These are phyloP conservation scores for Paraconiothyrium brasiliense DNA, from an alignment of 2,329 filamentous ascomycete species.

Conservation along the genomic window DNA sequence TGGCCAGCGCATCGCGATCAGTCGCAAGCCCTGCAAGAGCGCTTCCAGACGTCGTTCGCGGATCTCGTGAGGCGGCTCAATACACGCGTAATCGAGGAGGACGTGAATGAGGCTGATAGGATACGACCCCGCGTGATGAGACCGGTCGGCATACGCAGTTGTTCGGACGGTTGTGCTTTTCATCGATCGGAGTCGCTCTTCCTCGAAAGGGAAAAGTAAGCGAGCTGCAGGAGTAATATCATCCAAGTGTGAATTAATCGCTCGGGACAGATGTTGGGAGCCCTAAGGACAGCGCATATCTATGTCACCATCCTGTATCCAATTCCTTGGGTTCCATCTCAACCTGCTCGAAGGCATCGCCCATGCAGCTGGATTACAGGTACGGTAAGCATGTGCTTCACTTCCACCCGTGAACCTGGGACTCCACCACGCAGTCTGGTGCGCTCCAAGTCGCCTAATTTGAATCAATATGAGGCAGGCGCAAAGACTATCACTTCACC, in stretches of 20 bases:
- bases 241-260: neutral
- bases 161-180: neutral
- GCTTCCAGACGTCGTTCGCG: neutral
- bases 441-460: too few relatives aligned
- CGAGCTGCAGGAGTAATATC: neutral
- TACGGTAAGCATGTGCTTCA: too few relatives aligned
- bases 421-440: too few relatives aligned
- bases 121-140: neutral
- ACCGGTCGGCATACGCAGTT: neutral
- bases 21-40: neutral
- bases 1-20: constrained; percentile 8
- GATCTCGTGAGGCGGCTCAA: neutral
- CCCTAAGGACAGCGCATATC: neutral
- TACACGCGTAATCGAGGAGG: neutral
- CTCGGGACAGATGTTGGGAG: neutral
- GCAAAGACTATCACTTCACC: too few relatives aligned
- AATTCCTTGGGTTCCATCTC: too few relatives aligned
- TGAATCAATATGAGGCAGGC: too few relatives aligned
- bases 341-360: too few relatives aligned
- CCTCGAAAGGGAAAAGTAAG: neutral
- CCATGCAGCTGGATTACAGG: too few relatives aligned
- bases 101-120: neutral
- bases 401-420: too few relatives aligned
- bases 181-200: neutral
- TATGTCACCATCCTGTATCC: neutral